Base-by-base conservation (phyloP, 1,139 yeast genomes). In the Hyphopichia wangnamkhiaoensis region DNA sequence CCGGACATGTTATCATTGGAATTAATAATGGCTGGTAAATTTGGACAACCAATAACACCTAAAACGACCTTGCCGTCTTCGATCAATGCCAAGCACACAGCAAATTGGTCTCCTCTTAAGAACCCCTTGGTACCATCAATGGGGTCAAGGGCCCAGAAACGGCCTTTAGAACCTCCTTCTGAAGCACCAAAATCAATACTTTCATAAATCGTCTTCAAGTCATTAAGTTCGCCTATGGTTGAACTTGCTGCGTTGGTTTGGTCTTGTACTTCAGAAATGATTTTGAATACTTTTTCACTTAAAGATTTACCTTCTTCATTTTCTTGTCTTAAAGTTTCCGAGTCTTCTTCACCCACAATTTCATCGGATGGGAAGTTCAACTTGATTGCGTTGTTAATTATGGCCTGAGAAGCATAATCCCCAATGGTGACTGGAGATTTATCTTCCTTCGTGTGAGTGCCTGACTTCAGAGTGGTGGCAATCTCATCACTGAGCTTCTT, bases 71-170 rank as follows among this genome's bases (percentile, higher is more conserved):
- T 70, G 10, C 96, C 95, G 54, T 91, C 84, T 33, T 83, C 94
- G 39, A 93, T 82, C 48, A 93, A 69, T 0, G 96, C 97, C 40
- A 93, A 69, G 58, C 99, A 94, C 2, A 93, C 95, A 3, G 98
- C 98, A 62, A 89, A 93, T 61, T 93, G 99, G 46, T 91, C 98
- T 31, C 96, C 95, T 57, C 99, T 75, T 42, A 93, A 70, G 57
- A 93, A 93, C 0, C 99, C 99, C 59, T 91, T 91, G 16, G 99
- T 93, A 13, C 99, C 99, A 58, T 93, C 99, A 46, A 93, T 91
- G 25, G 99, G 99, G 58, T 93, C 99, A 54, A 93, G 68, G 0
- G 98, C 96, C 99, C 99, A 93, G 61, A 87, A 81, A 47, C 98
- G 73, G 23, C 96, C 96, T 34, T 63, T 69, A 28, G 68, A 52